Evolutionary conservation across 352 stramenopile genomes (phyloP).

Genomic region (Phytophthora uliginosa): DNA sequence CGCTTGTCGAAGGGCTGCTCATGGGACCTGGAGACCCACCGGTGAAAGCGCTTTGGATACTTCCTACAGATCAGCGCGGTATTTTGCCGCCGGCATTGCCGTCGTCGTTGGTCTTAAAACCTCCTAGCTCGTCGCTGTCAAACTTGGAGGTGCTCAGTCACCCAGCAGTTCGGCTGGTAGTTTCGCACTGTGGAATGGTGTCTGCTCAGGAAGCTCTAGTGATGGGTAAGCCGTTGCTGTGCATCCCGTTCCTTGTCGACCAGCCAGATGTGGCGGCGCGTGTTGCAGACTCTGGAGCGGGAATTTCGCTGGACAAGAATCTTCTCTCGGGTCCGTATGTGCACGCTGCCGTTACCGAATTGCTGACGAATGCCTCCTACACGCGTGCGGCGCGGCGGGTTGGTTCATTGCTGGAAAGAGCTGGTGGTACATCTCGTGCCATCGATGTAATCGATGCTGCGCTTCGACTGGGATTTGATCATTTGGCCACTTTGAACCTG

Average conservation of each 20-base stretch:
- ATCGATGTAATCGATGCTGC: constrained; percentile 78
- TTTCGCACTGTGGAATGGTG: constrained; percentile 92
- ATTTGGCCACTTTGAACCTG: constrained; percentile 80
- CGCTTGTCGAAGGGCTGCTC: constrained; percentile 73
- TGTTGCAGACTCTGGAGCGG: constrained; percentile 79
- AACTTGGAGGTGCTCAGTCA: constrained; percentile 78
- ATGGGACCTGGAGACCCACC: constrained; percentile 47
- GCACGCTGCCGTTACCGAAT: constrained; percentile 52
- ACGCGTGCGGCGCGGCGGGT: constrained; percentile 53
- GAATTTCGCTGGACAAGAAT: constrained; percentile 81
- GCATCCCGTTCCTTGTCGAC: constrained; percentile 91
- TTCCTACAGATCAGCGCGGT: constrained; percentile 78
- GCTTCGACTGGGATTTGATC: constrained; percentile 63
- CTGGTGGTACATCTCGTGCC: constrained; percentile 68
- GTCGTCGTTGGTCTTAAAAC: constrained; percentile 71
- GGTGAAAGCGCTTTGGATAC: constrained; percentile 81
- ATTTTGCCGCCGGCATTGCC: constrained; percentile 67
- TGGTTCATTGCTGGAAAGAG: constrained; percentile 62
- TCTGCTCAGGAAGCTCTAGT: constrained; percentile 86
- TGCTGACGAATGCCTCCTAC: constrained; percentile 69
- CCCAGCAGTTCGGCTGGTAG: constrained; percentile 63
- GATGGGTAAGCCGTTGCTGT: constrained; percentile 85
- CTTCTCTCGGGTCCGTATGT: constrained; percentile 63
- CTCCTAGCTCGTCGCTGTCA: constrained; percentile 61
- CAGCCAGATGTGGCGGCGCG: constrained; percentile 87